These are phyloP conservation scores for Yamadazyma dushanensis DNA, from an alignment of 1,139 yeast species.

Conservation along the genomic window DNA sequence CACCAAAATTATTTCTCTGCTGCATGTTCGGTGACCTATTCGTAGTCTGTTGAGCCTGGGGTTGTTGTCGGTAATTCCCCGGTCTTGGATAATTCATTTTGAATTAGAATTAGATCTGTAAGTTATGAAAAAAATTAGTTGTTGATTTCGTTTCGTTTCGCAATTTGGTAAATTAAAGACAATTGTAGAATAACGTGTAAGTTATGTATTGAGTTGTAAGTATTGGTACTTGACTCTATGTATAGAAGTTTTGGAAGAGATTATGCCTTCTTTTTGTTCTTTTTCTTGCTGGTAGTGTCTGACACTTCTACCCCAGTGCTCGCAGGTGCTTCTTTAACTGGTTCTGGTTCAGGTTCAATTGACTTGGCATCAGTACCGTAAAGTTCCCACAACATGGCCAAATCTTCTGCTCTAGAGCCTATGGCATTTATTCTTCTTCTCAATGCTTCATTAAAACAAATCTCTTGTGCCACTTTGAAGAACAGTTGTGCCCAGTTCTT, in stretches of 20 bases:
- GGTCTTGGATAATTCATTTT: constrained; percentile 9
- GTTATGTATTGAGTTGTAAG: no score
- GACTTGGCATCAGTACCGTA: constrained; percentile 8
- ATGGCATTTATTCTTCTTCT: constrained; percentile 76
- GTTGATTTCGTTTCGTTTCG: no score
- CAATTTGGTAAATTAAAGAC: no score
- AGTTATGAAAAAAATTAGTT: no score
- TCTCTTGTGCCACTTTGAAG: constrained; percentile 81
- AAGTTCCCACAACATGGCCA: constrained; percentile 52
- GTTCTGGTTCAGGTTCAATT: constrained; percentile 1
- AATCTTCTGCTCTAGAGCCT: constrained; percentile 50
- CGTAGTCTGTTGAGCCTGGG: constrained; percentile 3
- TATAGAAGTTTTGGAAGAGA: no score
- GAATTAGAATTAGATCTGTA: no score
- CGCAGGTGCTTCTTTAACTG: background rate
- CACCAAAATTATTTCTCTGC: constrained; percentile 7
- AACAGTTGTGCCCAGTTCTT: constrained; percentile 79
- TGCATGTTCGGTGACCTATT: constrained; percentile 8
- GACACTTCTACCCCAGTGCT: constrained; percentile 1
- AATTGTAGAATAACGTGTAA: no score
- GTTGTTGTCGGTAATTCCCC: constrained; percentile 6
- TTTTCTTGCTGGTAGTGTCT: constrained; percentile 1
- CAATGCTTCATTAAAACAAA: constrained; percentile 88
- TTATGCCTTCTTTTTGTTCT: constrained; percentile 4
- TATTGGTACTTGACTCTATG: no score